These are phyloP conservation scores for Favolaschia claudopus DNA, from an alignment of 768 basidiomycete genomes.

Conservation along the genomic window DNA sequence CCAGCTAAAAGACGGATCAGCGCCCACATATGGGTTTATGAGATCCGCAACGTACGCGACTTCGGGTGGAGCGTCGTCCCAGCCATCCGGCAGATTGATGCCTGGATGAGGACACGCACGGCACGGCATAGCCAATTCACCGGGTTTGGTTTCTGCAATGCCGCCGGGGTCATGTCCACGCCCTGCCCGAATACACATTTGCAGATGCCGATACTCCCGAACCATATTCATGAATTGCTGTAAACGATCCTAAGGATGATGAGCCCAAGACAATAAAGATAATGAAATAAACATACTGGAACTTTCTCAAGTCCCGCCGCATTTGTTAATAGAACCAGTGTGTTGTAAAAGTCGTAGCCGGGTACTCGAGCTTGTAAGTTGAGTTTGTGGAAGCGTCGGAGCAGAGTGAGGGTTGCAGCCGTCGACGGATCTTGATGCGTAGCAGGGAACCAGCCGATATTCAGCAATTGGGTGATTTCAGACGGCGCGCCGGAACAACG, in stretches of 20 bases:
- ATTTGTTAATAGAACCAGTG: slow-evolving; percentile 12
- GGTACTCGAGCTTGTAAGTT: slow-evolving; percentile 27
- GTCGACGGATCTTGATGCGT: slow-evolving; percentile 28
- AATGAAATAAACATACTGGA: background rate
- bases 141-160: background rate
- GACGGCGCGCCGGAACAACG: slow-evolving; percentile 12
- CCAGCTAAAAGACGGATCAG: background rate
- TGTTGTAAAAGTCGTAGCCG: slow-evolving; percentile 29
- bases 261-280: background rate
- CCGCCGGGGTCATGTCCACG: slow-evolving; percentile 10
- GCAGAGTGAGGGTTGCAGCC: slow-evolving; percentile 26
- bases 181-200: slow-evolving; percentile 19
- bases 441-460: slow-evolving; percentile 30
- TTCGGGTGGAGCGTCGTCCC: background rate
- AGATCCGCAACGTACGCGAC: background rate
- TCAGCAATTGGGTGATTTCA: slow-evolving; percentile 22
- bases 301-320: background rate
- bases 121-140: slow-evolving; percentile 9
- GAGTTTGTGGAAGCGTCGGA: slow-evolving; percentile 28
- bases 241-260: slow-evolving; percentile 6
- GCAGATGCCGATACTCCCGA: slow-evolving; percentile 19
- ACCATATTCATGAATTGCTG: slow-evolving; percentile 1
- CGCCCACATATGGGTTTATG: background rate
- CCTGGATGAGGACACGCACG: slow-evolving; percentile 23
- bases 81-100: slow-evolving; percentile 3